A percentile compares a stretch with the other conserved stretches of the same genome.
Conservation (phyloP, 1,139 yeast species). For the Hemisphaericaspora xylofermentans region DNA sequence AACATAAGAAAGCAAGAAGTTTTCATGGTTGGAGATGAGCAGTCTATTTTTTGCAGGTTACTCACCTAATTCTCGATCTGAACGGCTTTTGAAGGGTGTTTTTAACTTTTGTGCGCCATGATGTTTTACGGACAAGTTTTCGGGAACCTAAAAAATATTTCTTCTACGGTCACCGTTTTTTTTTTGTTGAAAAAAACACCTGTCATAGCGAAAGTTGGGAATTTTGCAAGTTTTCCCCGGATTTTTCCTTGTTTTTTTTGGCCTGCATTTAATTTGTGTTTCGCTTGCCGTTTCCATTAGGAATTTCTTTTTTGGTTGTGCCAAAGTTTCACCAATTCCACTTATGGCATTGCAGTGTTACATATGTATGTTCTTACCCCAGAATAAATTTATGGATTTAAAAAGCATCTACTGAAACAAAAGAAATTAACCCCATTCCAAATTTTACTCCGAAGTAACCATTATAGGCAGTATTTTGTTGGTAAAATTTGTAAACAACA, state of each 20-base stretch:
- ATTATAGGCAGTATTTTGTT: too few relatives aligned
- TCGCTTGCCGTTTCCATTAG: conserved; percentile 1
- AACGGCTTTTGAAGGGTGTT: conserved; percentile 2
- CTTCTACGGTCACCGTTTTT: not conserved
- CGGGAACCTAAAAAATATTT: not conserved
- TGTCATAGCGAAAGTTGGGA: not conserved
- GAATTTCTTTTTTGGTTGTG: not conserved
- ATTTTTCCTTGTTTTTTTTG: not conserved
- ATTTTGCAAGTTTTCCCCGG: conserved; percentile 1
- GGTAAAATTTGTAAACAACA: too few relatives aligned
- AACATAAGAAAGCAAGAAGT: too few relatives aligned
- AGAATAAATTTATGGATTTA: too few relatives aligned
- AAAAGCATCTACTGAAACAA: not conserved
- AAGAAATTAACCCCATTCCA: too few relatives aligned
- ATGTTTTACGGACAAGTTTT: not conserved
- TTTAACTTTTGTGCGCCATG: not conserved
- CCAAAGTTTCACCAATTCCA: not conserved
- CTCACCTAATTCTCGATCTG: too few relatives aligned
- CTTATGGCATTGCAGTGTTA: not conserved
- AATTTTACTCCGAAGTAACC: too few relatives aligned
- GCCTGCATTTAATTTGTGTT: not conserved
- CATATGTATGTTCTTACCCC: not conserved
- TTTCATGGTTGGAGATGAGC: too few relatives aligned
- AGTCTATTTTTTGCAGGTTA: too few relatives aligned
- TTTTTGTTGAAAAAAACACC: not conserved